Evolutionary conservation across 176 grass and related monocot genomes (phyloP).

Genomic region (Oryza brachyantha): DNA sequence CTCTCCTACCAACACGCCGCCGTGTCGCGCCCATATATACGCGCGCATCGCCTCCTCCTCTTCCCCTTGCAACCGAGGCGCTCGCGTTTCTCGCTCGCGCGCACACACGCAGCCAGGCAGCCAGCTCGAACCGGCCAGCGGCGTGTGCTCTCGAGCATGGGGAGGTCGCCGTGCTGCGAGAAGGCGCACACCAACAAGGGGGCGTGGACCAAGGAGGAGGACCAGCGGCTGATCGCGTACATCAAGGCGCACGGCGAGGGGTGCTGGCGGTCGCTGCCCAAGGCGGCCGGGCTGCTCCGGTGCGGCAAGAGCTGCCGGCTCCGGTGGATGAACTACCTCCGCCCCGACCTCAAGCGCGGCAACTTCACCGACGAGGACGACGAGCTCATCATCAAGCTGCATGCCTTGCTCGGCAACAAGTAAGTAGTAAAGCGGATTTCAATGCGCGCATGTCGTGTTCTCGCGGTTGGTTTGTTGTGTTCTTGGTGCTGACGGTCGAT

Average conservation of each 20-base stretch:
- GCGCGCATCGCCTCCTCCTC: neutral
- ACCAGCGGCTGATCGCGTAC: constrained; percentile 73
- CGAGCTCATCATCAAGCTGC: constrained; percentile 88
- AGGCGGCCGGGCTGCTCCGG: constrained; percentile 72
- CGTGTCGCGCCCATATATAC: constrained; percentile 35
- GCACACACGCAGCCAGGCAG: neutral
- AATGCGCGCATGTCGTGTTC: neutral
- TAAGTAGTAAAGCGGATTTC: constrained; percentile 16
- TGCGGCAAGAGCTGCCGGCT: constrained; percentile 96
- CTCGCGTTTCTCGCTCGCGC: neutral
- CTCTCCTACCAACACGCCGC: neutral
- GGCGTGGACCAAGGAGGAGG: constrained; percentile 83
- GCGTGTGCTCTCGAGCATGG: too few species aligned
- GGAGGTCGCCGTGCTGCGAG: constrained; percentile 85
- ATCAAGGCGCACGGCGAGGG: constrained; percentile 74
- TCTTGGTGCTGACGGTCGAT: neutral
- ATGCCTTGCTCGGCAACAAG: constrained; percentile 84
- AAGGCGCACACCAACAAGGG: constrained; percentile 95
- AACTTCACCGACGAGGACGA: constrained; percentile 84
- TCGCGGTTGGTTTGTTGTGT: neutral
- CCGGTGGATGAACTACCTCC: constrained; percentile 96
- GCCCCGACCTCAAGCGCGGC: constrained; percentile 85
- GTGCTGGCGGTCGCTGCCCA: constrained; percentile 82
- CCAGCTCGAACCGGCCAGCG: neutral
- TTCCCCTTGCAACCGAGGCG: neutral